phyloP scores from a whole-genome alignment of 768 basidiomycete genomes.

The Auricularia cornea region DNA sequence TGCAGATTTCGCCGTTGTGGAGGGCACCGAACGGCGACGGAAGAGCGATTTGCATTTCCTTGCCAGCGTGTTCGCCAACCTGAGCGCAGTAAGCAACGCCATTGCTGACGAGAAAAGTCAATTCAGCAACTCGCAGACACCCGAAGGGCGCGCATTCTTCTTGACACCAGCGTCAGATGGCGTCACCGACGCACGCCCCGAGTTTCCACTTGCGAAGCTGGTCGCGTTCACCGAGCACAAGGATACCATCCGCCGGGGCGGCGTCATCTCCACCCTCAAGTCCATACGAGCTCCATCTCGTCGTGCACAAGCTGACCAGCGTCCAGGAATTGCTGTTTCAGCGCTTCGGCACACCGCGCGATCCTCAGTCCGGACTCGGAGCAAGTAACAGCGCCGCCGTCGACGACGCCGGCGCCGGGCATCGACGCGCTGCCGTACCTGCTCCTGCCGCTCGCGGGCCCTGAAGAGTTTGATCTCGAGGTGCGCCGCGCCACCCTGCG shows the following conservation, averaged over 20 bases:
- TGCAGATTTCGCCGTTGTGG: conserved; percentile 56
- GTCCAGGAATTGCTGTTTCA: conserved; percentile 70
- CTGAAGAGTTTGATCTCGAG: conserved; percentile 91
- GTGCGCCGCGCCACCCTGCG: conserved; percentile 30
- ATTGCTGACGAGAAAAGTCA: neutral
- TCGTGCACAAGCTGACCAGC: conserved; percentile 4
- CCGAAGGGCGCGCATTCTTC: conserved; percentile 72
- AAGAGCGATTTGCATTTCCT: conserved; percentile 88
- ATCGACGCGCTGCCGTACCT: conserved; percentile 80
- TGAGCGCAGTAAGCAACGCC: conserved; percentile 55
- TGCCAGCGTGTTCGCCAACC: conserved; percentile 88
- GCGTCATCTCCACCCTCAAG: conserved; percentile 85
- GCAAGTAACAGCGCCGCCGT: conserved; percentile 48
- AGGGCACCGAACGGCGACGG: conserved; percentile 34
- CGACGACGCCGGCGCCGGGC: conserved; percentile 53
- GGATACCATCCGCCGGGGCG: conserved; percentile 78
- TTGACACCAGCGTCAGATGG: conserved; percentile 47
- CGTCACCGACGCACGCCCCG: conserved; percentile 34
- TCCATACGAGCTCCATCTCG: conserved; percentile 24
- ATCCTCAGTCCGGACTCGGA: conserved; percentile 60
- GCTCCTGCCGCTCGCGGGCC: conserved; percentile 84
- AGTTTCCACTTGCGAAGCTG: conserved; percentile 78
- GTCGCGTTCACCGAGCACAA: conserved; percentile 84
- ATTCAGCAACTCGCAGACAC: conserved; percentile 41
- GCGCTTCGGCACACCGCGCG: conserved; percentile 57